Evolutionary conservation across 1,139 yeast species (phyloP).

Genomic region (Eremothecium cymbalariae): DNA sequence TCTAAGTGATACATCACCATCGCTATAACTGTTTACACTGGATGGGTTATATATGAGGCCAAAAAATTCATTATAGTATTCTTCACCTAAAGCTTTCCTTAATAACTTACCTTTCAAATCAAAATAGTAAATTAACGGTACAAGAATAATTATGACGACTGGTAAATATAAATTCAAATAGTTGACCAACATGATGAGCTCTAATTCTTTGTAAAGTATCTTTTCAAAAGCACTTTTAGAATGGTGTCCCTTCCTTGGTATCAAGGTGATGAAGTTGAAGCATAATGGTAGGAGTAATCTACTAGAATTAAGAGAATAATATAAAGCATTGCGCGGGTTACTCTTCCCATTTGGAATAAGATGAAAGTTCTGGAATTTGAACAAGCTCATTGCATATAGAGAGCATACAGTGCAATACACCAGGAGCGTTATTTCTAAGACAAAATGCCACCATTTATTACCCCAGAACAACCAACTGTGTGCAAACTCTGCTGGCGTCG

Average conservation of each 20-base stretch:
- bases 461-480: slow-evolving; percentile 25
- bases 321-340: slow-evolving; percentile 28
- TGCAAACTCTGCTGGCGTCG: slow-evolving; percentile 25
- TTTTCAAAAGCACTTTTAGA: slow-evolving; percentile 22
- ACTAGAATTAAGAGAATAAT: slow-evolving; percentile 29
- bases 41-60: slow-evolving; percentile 28
- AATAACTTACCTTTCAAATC: slow-evolving; percentile 26
- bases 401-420: slow-evolving; percentile 26
- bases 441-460: slow-evolving; percentile 19
- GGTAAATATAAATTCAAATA: slow-evolving; percentile 27
- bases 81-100: slow-evolving; percentile 27
- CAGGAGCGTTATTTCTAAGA: slow-evolving; percentile 21
- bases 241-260: slow-evolving; percentile 16
- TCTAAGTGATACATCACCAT: slow-evolving; percentile 9
- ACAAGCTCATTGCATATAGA: slow-evolving; percentile 30
- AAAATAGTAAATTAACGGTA: slow-evolving; percentile 24
- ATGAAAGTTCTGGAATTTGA: slow-evolving; percentile 30
- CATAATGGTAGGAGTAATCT: slow-evolving; percentile 30
- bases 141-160: slow-evolving; percentile 21
- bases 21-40: neutral
- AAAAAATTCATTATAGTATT: slow-evolving; percentile 29
- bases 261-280: slow-evolving; percentile 27
- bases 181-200: slow-evolving; percentile 24
- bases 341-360: slow-evolving; percentile 29
- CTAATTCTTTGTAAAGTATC: slow-evolving; percentile 24